Evolutionary conservation across 805 yeast species (phyloP), one percentile per base, ranked within the genome.

Genomic region (Wickerhamiella allomyrinae): DNA sequence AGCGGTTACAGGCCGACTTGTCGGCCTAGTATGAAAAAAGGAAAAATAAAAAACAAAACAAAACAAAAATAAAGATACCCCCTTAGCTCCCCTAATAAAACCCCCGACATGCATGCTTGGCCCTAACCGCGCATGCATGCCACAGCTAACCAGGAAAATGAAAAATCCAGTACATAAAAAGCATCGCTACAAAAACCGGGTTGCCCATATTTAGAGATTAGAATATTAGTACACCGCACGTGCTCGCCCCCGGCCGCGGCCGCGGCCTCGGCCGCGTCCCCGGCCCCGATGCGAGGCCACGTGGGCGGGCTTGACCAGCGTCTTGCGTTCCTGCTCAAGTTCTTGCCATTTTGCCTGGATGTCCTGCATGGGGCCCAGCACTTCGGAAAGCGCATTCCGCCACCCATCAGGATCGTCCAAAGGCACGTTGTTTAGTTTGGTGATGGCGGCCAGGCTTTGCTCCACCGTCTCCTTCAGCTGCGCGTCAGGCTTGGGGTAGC

Each of bases 221-320:
- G n/a, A 27, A 27, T 27, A 27, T 27, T 27, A 27, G 14, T 27
- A 27, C 31, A 27, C 31, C 8, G 31, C 14, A 14, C 31, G 13
- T 27, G 48, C 48, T 8, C 49, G 37, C 21, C 49, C 49, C 2
- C 53, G 41, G 20, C 53, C 53, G 5, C 53, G 34, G 20, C 53
- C 53, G 9, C 52, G 17, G 23, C 53, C 53, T 1, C 52, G 40
- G 5, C 50, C 52, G 7, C 48, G 35, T 10, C 51, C 49, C 2
- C 52, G 27, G 7, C 52, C 50, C 1, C 50, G 29, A 8, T 15
- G 36, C 27, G 22, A 29, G 19, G 40, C 27, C 38, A 35, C 39
- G 41, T 20, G 47, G 38, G 29, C 42, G 33, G 21, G 42, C 44
- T 36, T 36, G 7, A 23, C 29, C 9, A 43, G 41, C 4, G 42